Evolutionary conservation across 2,329 filamentous ascomycete species (phyloP), one percentile per base, ranked within the genome.

Genomic region (Aciculosporium take): DNA sequence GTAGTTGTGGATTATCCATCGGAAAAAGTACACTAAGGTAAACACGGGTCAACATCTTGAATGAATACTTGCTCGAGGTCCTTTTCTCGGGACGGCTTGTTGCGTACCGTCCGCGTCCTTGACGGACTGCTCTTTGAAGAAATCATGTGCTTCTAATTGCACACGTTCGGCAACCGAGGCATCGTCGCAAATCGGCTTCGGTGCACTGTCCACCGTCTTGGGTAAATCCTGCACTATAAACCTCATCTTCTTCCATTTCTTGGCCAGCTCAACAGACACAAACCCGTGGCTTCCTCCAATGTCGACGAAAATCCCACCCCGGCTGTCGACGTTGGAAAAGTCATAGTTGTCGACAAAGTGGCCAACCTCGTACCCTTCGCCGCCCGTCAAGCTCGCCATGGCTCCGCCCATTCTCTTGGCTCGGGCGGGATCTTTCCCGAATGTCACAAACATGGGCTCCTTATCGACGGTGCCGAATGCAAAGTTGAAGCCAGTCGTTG

Each of bases 1-100:
- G 59, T 74, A 75, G 57, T 79, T 76, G 53, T 80, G 74, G 7
- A 80, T 56, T 46, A 79, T 76, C 64, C 68, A 70, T 37, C 72
- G 69, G 55, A 77, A 68, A 49, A 71, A 65, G 57, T 77, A 79
- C 15, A 76, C 61, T 66, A 21, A 15, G 7, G 6, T 25, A 13
- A n/a, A n/a, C n/a, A n/a, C n/a, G 7, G 3, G 29, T 43, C 12
- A 44, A 18, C n/a, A 28, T 32, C 18, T 21, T 6, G 20, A n/a
- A 12, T 20, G n/a, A n/a, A n/a, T n/a, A n/a, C n/a, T n/a, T n/a
- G n/a, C n/a, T n/a, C n/a, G n/a, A n/a, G n/a, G n/a, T n/a, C n/a
- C n/a, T n/a, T n/a, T n/a, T n/a, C n/a, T n/a, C n/a, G n/a, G n/a
- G n/a, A n/a, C n/a, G n/a, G 4, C 13, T n/a, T 3, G 15, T 7